Conservation (phyloP, 179 eudicot species). For the Spinacia oleracea region DNA sequence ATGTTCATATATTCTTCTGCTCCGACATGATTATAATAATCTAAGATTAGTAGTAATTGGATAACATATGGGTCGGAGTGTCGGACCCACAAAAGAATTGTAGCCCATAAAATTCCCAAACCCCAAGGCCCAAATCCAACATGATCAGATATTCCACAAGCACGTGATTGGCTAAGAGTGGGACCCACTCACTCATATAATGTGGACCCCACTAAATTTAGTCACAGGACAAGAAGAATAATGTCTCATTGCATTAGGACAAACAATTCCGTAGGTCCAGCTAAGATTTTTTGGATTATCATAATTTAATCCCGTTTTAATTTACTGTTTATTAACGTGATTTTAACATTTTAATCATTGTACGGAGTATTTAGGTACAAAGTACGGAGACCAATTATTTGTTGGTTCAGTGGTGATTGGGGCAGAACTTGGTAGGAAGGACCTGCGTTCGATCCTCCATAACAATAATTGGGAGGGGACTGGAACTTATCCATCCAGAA, state of each 20-base stretch:
- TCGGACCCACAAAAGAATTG: slow-evolving; percentile 21
- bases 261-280: slow-evolving; percentile 31
- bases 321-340: no score
- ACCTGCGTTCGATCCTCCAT: no score
- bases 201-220: slow-evolving; percentile 9
- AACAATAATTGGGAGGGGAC: no score
- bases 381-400: no score
- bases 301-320: no score
- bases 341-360: no score
- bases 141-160: slow-evolving; percentile 29
- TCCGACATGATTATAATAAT: slow-evolving; percentile 7
- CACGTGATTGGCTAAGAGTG: slow-evolving; percentile 37
- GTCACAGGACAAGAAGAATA: slow-evolving; percentile 33
- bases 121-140: slow-evolving; percentile 19
- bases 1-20: slow-evolving; percentile 31
- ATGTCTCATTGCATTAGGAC: slow-evolving; percentile 32
- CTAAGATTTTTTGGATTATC: no score
- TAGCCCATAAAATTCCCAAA: slow-evolving; percentile 26
- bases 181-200: slow-evolving; percentile 27
- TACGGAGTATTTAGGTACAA: no score
- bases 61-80: slow-evolving; percentile 31
- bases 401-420: no score
- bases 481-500: no score
- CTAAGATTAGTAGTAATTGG: slow-evolving; percentile 21
- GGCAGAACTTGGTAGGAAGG: no score